phyloP scores from a whole-genome alignment of 768 basidiomycete species.

The Tricholoma hemisulphureum region DNA sequence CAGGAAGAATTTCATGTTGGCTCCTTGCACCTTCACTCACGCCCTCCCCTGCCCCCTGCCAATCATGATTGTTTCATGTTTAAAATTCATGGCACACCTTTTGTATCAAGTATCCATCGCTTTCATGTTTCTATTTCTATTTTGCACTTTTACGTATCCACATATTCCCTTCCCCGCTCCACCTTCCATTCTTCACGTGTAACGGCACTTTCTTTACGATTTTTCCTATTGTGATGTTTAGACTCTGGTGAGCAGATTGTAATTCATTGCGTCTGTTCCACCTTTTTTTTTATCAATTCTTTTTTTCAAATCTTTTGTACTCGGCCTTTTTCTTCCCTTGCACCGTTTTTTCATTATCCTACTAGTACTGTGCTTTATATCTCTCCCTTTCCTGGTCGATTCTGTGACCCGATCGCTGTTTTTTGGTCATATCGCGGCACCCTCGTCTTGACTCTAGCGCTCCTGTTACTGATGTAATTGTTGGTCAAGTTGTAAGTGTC shows the following conservation, averaged over 20 bases:
- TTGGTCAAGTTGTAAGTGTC: not conserved
- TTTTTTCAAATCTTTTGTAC: too few species aligned
- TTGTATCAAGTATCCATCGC: slow-evolving; percentile 4
- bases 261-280: too few species aligned
- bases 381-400: not conserved
- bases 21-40: too few species aligned
- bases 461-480: not conserved
- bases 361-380: slow-evolving; percentile 7
- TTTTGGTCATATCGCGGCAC: not conserved
- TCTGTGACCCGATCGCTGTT: too few species aligned
- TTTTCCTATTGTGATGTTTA: not conserved
- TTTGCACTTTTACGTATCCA: not conserved
- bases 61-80: not conserved
- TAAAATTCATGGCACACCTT: not conserved
- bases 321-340: not conserved
- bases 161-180: not conserved
- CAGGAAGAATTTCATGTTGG: too few species aligned
- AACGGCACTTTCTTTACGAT: not conserved
- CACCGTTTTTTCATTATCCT: not conserved
- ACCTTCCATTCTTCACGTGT: not conserved
- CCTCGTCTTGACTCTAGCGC: not conserved
- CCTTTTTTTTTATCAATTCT: not conserved
- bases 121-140: not conserved
- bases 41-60: not conserved
- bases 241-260: too few species aligned